Evolutionary conservation across 306 rosid genomes (phyloP).

Genomic region (Dryas alaskensis): DNA sequence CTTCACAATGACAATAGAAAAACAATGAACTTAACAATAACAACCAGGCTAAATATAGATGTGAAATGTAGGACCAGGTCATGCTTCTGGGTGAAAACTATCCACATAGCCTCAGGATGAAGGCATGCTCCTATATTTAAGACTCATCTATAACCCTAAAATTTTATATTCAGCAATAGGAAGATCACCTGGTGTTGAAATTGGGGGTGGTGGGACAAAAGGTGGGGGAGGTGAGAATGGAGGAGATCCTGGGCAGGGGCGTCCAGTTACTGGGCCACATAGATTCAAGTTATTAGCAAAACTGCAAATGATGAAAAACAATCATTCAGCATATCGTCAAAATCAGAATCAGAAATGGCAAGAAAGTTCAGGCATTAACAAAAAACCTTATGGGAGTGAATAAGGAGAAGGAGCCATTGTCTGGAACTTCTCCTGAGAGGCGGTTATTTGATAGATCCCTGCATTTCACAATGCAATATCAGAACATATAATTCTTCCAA

Average conservation of each 20-base stretch:
- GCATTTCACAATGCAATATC: constrained; percentile 25
- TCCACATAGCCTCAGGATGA: background rate
- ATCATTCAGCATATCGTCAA: constrained; percentile 22
- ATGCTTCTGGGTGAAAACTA: background rate
- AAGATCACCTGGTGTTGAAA: constrained; percentile 74
- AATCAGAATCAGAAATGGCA: constrained; percentile 13
- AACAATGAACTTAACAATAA: background rate
- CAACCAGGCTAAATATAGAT: background rate
- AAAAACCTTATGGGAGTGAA: constrained; percentile 94
- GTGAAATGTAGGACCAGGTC: background rate
- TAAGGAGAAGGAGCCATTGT: constrained; percentile 93
- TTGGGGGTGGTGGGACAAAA: constrained; percentile 89
- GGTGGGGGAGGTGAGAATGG: constrained; percentile 99
- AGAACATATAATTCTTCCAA: constrained; percentile 10
- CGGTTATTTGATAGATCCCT: constrained; percentile 94
- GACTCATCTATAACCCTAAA: background rate
- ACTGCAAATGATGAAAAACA: constrained; percentile 49
- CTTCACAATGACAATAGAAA: background rate
- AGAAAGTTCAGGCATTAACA: constrained; percentile 19
- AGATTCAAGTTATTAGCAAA: constrained; percentile 89
- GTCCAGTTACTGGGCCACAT: constrained; percentile 99
- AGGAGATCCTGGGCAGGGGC: constrained; percentile 98
- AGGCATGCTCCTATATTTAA: background rate
- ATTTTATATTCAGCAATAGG: constrained; percentile 15
- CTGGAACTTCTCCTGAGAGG: constrained; percentile 91